Evolutionary conservation across 2,329 filamentous ascomycete genomes (phyloP).

Genomic region (Epichloe gansuensis): DNA sequence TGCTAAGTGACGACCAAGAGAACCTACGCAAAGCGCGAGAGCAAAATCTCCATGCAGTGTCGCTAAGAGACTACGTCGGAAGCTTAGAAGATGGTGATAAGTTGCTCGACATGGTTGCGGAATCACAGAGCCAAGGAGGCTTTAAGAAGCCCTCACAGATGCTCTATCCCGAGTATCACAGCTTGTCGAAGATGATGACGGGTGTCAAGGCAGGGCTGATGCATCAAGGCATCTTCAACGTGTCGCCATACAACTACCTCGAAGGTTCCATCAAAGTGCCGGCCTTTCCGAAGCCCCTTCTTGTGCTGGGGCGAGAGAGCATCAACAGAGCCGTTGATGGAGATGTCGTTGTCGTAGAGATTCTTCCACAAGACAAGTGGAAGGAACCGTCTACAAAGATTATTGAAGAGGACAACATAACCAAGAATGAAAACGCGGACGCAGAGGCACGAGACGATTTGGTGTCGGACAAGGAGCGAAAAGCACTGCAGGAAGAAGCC

Average conservation of each 20-base stretch:
- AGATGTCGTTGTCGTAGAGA: constrained; percentile 84
- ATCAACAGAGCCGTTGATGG: constrained; percentile 91
- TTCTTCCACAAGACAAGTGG: constrained; percentile 91
- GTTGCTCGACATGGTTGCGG: constrained; percentile 85
- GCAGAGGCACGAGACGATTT: constrained; percentile 61
- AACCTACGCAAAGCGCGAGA: constrained; percentile 71
- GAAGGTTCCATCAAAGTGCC: constrained; percentile 86
- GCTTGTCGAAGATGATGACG: constrained; percentile 85
- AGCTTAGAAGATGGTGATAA: constrained; percentile 72
- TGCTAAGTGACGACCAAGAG: constrained; percentile 86
- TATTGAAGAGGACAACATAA: constrained; percentile 83
- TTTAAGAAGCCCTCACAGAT: constrained; percentile 50
- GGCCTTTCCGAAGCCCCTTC: constrained; percentile 75
- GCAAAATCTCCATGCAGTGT: constrained; percentile 58
- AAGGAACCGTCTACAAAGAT: constrained; percentile 92
- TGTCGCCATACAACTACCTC: constrained; percentile 95
- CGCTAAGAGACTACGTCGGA: constrained; percentile 65
- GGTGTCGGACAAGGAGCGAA: constrained; percentile 79
- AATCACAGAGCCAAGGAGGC: constrained; percentile 56
- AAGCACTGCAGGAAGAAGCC: constrained; percentile 81
- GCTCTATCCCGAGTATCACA: constrained; percentile 82
- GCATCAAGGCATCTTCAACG: constrained; percentile 91
- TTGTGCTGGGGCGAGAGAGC: constrained; percentile 85
- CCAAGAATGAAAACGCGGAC: constrained; percentile 88
- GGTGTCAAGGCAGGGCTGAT: constrained; percentile 77